Conservation (phyloP, 176 grass and related monocot species). For the Lolium rigidum region DNA sequence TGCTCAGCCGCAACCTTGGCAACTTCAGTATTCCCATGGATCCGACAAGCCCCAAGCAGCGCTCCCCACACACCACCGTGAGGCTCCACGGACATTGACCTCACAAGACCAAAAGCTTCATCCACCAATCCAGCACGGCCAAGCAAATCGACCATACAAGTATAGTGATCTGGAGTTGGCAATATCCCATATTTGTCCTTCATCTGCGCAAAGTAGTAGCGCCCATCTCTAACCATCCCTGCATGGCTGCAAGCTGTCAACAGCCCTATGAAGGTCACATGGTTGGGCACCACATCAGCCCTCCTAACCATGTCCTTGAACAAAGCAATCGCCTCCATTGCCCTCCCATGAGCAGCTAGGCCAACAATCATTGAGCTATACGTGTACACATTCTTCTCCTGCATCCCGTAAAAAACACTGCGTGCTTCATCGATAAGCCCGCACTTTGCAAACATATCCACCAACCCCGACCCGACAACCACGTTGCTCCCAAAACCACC, state of each 20-base stretch:
- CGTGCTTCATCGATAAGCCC: conserved; percentile 61
- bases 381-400: conserved; percentile 64
- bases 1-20: conserved; percentile 63
- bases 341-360: conserved; percentile 55
- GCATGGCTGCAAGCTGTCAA: conserved; percentile 69
- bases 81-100: conserved; percentile 58
- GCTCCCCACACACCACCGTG: conserved; percentile 72
- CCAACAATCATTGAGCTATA: conserved; percentile 68
- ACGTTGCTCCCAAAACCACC: conserved; percentile 50
- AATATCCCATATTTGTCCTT: conserved; percentile 66
- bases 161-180: conserved; percentile 70
- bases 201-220: conserved; percentile 69
- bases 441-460: conserved; percentile 73
- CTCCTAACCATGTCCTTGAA: conserved; percentile 60
- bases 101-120: conserved; percentile 67
- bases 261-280: conserved; percentile 69
- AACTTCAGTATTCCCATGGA: conserved; percentile 62
- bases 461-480: conserved; percentile 60
- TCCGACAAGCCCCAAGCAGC: conserved; percentile 63
- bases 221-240: conserved; percentile 71
- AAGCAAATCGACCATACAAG: conserved; percentile 86
- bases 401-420: conserved; percentile 51
- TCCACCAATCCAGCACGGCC: conserved; percentile 68
- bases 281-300: conserved; percentile 54
- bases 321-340: conserved; percentile 53